Evolutionary conservation across 2,329 filamentous ascomycete genomes (phyloP).

Genomic region (Neopestalotiopsis sp.): DNA sequence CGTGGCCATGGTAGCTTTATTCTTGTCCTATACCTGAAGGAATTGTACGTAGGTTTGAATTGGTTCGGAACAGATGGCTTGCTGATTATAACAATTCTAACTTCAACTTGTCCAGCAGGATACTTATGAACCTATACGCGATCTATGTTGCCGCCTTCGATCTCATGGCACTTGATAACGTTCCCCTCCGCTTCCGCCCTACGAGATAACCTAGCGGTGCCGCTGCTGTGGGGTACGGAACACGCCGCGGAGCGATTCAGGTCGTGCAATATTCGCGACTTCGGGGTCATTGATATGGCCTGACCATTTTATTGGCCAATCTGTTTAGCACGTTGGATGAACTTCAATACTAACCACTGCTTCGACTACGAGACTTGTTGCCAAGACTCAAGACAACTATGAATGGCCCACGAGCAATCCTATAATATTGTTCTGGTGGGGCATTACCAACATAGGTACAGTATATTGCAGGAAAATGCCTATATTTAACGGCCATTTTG

Average conservation of each 20-base stretch:
- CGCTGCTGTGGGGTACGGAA: background rate
- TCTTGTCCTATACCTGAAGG: too few species aligned
- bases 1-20: constrained; percentile 7
- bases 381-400: background rate
- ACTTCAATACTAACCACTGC: background rate
- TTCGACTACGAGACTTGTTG: background rate
- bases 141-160: background rate
- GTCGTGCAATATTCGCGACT: background rate
- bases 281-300: background rate
- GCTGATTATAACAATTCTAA: background rate
- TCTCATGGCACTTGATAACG: background rate
- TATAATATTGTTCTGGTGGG: too few species aligned
- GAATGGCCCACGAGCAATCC: background rate
- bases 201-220: background rate
- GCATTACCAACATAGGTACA: too few species aligned
- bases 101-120: background rate
- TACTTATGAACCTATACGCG: background rate
- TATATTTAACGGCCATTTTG: too few species aligned
- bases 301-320: background rate
- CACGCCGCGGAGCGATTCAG: background rate
- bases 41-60: too few species aligned
- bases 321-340: background rate
- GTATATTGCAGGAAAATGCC: too few species aligned
- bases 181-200: background rate
- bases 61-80: background rate